Evolutionary conservation across 2,329 filamentous ascomycete species (phyloP), one percentile per base, ranked within the genome.

Genomic region (Aspergillus sp.): DNA sequence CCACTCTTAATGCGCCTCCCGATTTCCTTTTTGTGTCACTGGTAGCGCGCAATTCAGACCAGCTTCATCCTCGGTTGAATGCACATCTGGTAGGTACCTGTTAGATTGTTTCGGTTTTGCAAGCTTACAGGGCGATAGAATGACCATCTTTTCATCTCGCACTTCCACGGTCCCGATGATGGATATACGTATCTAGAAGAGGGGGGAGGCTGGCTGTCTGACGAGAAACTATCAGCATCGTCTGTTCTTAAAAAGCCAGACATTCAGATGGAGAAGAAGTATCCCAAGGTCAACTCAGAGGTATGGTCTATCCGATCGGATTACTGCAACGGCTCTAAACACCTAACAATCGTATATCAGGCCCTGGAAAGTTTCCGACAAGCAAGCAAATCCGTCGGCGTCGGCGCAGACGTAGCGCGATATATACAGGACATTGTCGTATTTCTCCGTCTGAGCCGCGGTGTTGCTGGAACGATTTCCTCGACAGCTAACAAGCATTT

Each of bases 361-460:
- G 30, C 45, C 13, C 71, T 93, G 22, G 66, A 71, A 10, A 61
- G 65, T 4, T 65, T 93, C 2, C 69, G 74, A 3, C 62, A 67
- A n/a, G 66, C 75, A 2, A 72, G 73, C 34, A 63, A 70, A 2
- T 52, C 69, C 2, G 75, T 82, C 10, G 72, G 69, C 25, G 66
- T 86, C 15, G 82, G 78, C 36, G 72, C 88, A 13, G 86, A 95
- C 44, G 74, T 95, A 2, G 68, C 75, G 36, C 77, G 84, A 26
- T 96, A 96, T 57, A 72, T 89, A 37, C 80, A 89, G 67, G 89
- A 96, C 58, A 75, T 96, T 24, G 67, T 89, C 31, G 75, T 86
- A 3, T 95, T 93, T 54, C 70, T 96, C 44, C 80, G 91, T 16
- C 73, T 93, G 55, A 88, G 93, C 59, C 80, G 89, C 33, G 88